Conservation (phyloP, 169 alveolate species). For the Theileria luwenshuni region DNA sequence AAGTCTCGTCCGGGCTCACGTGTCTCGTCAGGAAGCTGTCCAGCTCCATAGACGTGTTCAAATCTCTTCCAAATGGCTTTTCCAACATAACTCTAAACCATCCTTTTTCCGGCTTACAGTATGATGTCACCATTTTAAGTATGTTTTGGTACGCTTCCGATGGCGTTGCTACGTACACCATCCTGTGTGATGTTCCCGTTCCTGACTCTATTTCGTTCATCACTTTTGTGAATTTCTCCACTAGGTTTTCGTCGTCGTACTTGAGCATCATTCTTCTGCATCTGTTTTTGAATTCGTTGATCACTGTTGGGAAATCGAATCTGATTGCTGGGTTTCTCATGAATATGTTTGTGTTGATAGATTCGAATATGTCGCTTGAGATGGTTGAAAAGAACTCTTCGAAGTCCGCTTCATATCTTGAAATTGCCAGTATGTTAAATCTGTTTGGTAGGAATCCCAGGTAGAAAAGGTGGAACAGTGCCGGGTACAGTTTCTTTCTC, state of each 20-base stretch:
- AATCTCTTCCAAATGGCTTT: conserved; percentile 68
- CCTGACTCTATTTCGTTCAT: conserved; percentile 52
- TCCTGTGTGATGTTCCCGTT: conserved; percentile 49
- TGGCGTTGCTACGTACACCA: conserved; percentile 68
- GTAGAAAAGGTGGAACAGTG: conserved; percentile 64
- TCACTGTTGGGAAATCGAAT: conserved; percentile 68
- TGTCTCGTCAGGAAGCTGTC: conserved; percentile 32
- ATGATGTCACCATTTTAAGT: conserved; percentile 57
- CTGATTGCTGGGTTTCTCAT: conserved; percentile 58
- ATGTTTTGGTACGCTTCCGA: conserved; percentile 68
- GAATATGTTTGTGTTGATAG: conserved; percentile 61
- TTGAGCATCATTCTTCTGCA: conserved; percentile 28
- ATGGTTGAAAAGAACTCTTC: conserved; percentile 57
- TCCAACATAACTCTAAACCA: conserved; percentile 70
- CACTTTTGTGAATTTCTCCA: conserved; percentile 14
- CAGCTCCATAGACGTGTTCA: conserved; percentile 39
- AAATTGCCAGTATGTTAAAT: conserved; percentile 56
- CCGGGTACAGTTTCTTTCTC: conserved; percentile 57
- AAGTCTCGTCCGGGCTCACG: conserved; percentile 48
- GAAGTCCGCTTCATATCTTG: conserved; percentile 43
- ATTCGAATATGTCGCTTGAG: conserved; percentile 62
- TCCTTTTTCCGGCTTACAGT: conserved; percentile 52
- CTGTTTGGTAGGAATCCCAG: conserved; percentile 62
- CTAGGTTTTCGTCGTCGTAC: conserved; percentile 45
- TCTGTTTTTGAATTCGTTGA: conserved; percentile 53